Base-by-base conservation (phyloP, 1,284 basidiomycete species). In the Moniliophthora roreri region DNA sequence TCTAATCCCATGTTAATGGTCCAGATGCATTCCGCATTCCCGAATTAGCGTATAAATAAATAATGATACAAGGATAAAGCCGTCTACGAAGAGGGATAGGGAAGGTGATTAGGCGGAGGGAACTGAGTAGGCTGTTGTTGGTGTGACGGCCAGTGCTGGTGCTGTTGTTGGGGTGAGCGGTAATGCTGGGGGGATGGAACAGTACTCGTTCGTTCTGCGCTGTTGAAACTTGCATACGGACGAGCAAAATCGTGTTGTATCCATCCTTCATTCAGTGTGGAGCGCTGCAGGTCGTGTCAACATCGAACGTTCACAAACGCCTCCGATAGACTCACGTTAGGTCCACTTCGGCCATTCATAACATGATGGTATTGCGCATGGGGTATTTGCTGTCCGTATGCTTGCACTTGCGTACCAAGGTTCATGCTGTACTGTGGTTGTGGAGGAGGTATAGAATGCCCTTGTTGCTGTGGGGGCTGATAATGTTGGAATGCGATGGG, bases 401-500 rank as follows among this genome's bases (percentile, higher is more conserved):
- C 42, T 28, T 46, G 50, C 13, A 49, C 38, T 18, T 54, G 57
- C 15, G 54, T 48, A 15, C 46, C 32, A 16, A 46, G 36, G 23
- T 44, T 44, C 7, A 32, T 42, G n/a, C 48, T 41, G 35, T 41
- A 48, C 28, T 37, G 28, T 15, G 40, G 38, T 42, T 57, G 55
- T 7, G 16, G 15, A 37, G 50, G 41, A 45, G 51, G 37, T 50
- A 56, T 59, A 28, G 50, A 36, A 3, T 45, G 37, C 16, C 44
- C 40, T 15, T 52, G 45, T 37, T 39, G 45, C 7, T 13, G 39
- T n/a, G 40, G 47, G 11, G 78, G 78, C 57, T 80, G 78, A 58
- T 81, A 81, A 61, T 80, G 78, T 20, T 71, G 72, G 60, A 80
- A 80, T 1, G 78, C 70, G n/a, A 60, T 51, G 16, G 51, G 51